Base-by-base conservation (phyloP, 805 yeast genomes). In the Candida fluviatilis region DNA sequence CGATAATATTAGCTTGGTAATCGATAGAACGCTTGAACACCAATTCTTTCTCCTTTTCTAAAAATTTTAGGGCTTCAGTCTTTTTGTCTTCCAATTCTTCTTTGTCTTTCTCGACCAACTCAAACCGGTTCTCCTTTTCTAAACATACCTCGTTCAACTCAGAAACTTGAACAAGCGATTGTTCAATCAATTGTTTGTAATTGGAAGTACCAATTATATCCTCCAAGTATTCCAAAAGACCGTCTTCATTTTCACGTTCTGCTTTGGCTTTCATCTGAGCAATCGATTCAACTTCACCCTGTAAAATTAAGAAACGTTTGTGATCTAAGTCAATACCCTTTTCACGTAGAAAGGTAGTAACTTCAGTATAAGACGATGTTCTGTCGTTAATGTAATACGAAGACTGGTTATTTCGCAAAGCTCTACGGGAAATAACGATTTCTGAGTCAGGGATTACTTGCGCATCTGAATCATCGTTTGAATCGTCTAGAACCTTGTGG, bases 181-280 rank as follows among this genome's bases (percentile, higher is more conserved):
- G 73, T 51, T 86, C 96, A 42, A 93, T 90, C 29, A 78, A 62
- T 18, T 71, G 69, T 57, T 93, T 90, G 57, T 90, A 95, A 34
- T 75, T 71, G 1, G 96, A 72, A 0, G 99, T 95, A 3, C 99
- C 99, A 39, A 95, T 93, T 35, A 93, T 91, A 65, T 95, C 99
- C 55, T 93, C 99, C 43, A 93, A 64, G 56, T 93, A 93, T 54
- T 95, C 99, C 28, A 93, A 63, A 18, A 93, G 67, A 0, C 99
- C 99, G 56, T 93, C 98, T 51, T 91, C 98, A 46, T 79, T 79
- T 37, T 87, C 95, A 36, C 71, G 77, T 52, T 93, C 97, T 0
- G 97, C 98, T 54, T 91, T 93, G 8, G 99, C 85, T 56, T 91
- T 91, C 99, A 93, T 95, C 58, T 93, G 97, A 0, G 99, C 97